Base-by-base conservation (phyloP, 2,329 filamentous ascomycete species). In the Seiridium unicorne region DNA sequence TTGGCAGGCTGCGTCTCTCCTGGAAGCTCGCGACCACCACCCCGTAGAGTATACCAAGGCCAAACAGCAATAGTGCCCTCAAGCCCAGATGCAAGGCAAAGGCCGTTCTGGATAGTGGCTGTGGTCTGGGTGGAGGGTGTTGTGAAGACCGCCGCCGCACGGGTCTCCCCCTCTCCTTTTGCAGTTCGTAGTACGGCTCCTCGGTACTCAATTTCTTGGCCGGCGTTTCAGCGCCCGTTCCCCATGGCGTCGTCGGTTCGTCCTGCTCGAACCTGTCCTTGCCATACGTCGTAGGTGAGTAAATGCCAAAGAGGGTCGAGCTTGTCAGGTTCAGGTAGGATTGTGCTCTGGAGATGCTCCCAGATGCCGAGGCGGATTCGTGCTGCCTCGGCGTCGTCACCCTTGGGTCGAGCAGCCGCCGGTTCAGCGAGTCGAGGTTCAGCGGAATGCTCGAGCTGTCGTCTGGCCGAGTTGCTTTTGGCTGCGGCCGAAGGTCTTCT, bases 231-330 rank as follows among this genome's bases (percentile, higher is more conserved):
- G 89, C 85, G 42, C 91, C 92, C 0, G 88, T 90, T 32, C 89
- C 91, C 89, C 89, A 95, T 2, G 92, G 92, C 9, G 89, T 93
- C 59, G 82, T 79, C 3, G 81, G 74, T 63, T 88, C 87, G 64
- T 86, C 85, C 61, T 70, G 65, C 48, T 76, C 72, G 60, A 72
- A 70, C 69, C 79, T 74, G 65, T 83, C 76, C 64, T 75, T 74
- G 49, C 84, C 79, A 60, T 84, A 84, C 38, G 83, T 82, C 1
- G 85, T 85, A 5, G 87, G 87, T 9, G 88, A 88, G 79, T 96
- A 99, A 69, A 99, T 99, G 58, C 95, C 94, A 66, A 90, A 91
- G 4, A 99, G 84, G 0, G 95, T 97, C 2, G 92, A 93, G 8
- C 91, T 89, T 3, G 92, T 97, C 62, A 99, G 83, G 72, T 97